Conservation (phyloP, 495 filamentous ascomycete species). For the Penicillium parvum region DNA sequence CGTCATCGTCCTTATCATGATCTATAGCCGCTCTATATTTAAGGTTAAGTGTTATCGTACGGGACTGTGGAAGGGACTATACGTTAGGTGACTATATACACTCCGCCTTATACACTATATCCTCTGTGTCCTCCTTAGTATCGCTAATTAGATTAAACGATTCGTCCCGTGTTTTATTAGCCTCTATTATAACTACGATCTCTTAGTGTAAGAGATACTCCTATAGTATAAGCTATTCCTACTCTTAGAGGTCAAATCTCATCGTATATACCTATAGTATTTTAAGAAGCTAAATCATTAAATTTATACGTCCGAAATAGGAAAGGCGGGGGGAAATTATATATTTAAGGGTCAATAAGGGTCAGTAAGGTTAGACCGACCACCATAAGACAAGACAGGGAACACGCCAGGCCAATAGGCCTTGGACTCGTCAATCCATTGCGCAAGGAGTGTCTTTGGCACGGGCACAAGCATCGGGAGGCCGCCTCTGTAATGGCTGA, state of each 20-base stretch:
- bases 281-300: slow-evolving; percentile 5
- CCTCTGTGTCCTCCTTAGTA: slow-evolving; percentile 3
- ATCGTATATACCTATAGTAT: slow-evolving; percentile 2
- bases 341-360: no score
- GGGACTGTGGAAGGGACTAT: background rate
- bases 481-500: no score
- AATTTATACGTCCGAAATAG: no score
- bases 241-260: background rate
- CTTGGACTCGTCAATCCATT: no score
- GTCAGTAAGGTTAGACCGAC: no score
- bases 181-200: slow-evolving; percentile 3
- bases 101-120: background rate
- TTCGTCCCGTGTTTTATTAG: slow-evolving; percentile 2
- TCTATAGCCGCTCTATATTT: background rate
- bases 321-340: no score
- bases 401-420: no score
- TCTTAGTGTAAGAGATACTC: slow-evolving; percentile 3
- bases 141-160: slow-evolving; percentile 4
- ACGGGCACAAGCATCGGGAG: no score
- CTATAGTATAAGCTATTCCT: slow-evolving; percentile 2
- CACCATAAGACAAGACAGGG: no score
- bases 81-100: background rate
- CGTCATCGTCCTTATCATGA: slow-evolving; percentile 1
- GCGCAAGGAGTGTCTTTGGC: no score
- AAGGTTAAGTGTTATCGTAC: background rate